phyloP scores from a whole-genome alignment of 352 stramenopile species.

The Phytophthora cryptogea region DNA sequence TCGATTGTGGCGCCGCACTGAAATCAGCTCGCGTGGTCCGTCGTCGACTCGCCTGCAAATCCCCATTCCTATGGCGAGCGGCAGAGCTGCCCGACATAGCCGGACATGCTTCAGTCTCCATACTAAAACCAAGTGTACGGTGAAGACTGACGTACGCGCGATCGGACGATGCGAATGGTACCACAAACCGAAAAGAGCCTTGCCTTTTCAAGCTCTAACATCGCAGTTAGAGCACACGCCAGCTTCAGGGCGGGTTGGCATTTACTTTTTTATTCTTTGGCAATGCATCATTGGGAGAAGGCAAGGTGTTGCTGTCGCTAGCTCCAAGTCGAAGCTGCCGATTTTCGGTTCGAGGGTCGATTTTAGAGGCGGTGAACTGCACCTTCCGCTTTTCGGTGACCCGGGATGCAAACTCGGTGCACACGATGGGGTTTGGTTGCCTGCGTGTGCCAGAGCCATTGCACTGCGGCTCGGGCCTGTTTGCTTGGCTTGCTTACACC shows the following conservation, averaged over 20 bases:
- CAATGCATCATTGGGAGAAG: background rate
- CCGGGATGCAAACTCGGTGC: conserved; percentile 10
- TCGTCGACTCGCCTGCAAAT: conserved; percentile 26
- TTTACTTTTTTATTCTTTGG: no score
- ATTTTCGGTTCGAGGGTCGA: background rate
- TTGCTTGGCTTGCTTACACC: conserved; percentile 12
- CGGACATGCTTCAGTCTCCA: conserved; percentile 11
- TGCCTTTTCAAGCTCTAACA: background rate
- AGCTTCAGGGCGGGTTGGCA: background rate
- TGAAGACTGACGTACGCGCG: conserved; percentile 1
- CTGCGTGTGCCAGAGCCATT: conserved; percentile 19
- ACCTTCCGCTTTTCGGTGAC: conserved; percentile 30
- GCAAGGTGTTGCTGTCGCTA: background rate
- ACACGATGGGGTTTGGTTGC: conserved; percentile 15
- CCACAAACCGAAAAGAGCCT: conserved; percentile 6
- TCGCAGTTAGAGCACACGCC: background rate
- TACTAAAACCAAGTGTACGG: conserved; percentile 20
- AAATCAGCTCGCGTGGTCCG: conserved; percentile 27
- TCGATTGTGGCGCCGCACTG: conserved; percentile 29
- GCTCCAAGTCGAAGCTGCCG: background rate
- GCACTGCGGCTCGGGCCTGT: background rate
- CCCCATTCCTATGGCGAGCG: conserved; percentile 21
- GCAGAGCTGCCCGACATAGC: conserved; percentile 16
- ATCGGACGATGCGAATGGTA: conserved; percentile 11
- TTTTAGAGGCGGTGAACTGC: conserved; percentile 23